Base-by-base conservation (phyloP, 257 asterid genomes). In the Gentiana dahurica region DNA sequence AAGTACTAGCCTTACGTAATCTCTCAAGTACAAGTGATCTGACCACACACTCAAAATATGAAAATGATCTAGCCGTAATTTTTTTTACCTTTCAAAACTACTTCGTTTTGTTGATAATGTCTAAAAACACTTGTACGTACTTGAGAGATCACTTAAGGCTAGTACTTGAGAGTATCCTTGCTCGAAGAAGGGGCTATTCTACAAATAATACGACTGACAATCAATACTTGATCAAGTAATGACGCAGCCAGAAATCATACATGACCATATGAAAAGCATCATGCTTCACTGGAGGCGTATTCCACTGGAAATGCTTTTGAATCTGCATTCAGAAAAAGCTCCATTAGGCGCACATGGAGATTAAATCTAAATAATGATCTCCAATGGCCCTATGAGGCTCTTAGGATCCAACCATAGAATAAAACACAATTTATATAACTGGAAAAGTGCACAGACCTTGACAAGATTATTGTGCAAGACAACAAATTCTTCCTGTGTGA, bases 231-330 rank as follows among this genome's bases (percentile, higher is more conserved):
- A 92, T 64, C 60, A 88, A 87, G 54, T 81, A 85, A 72, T 79
- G 97, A 5, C 99, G 95, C 61, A 88, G 60, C 99, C 99, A 92
- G 49, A 92, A 94, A 34, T 92, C 99, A 49, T 92, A 92, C 95
- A 92, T 88, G 45, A 92, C 80, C 99, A 88, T 85, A 63, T 92
- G 97, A 77, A 92, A 92, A 5, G 97, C 83, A 36, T 92, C 99
- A 4, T 75, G 77, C 39, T 66, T 73, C 51, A 71, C 34, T 3
- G 97, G 87, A 55, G 95, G 99, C 5, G 95, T 54, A 78, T 92
- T 92, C 97, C 99, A 92, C 53, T 79, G 95, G 78, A 85, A 85
- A 69, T 91, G 98, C 77, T 83, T 83, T 77, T 87, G 94, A 49
- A 88, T 79, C 98, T 91, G 81, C 60, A 59, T 7, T 8, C 24